These are phyloP conservation scores for Teunomyces tritomae DNA, from an alignment of 805 yeast species.

Conservation along the genomic window DNA sequence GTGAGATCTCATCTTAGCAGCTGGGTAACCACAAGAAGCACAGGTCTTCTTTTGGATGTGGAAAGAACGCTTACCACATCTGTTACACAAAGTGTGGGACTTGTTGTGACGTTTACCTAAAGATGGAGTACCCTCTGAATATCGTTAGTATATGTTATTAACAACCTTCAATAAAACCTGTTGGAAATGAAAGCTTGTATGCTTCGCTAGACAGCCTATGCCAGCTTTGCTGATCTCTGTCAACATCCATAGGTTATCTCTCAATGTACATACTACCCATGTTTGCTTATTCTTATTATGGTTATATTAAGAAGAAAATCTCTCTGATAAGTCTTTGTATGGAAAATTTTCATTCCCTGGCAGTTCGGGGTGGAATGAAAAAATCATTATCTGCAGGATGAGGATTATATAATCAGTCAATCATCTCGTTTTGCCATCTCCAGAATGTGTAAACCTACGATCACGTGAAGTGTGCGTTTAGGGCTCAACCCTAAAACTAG, in stretches of 20 bases:
- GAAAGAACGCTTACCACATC: constrained; percentile 99
- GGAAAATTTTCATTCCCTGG: constrained; percentile 17
- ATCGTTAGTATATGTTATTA: constrained; percentile 20
- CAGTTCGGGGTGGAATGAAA: constrained; percentile 3
- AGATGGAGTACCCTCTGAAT: constrained; percentile 96
- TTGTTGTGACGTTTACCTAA: constrained; percentile 99
- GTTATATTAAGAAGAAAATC: constrained; percentile 13
- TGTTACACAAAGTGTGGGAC: constrained; percentile 98
- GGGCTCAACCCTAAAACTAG: neutral
- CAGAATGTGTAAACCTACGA: neutral
- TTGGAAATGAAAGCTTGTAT: neutral
- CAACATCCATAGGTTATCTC: neutral
- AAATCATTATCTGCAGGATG: neutral
- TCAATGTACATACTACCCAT: constrained; percentile 65
- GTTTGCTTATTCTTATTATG: constrained; percentile 42
- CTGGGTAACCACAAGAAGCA: constrained; percentile 99
- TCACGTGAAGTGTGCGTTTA: neutral
- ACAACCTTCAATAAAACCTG: neutral
- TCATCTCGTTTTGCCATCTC: neutral
- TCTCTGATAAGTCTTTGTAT: constrained; percentile 14
- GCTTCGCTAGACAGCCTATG: neutral
- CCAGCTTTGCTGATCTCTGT: constrained; percentile 4
- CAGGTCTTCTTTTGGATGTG: constrained; percentile 99
- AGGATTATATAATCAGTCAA: neutral
- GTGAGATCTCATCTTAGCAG: constrained; percentile 97